phyloP scores from a whole-genome alignment of 2,329 filamentous ascomycete species.

The Pseudogymnoascus sp. region DNA sequence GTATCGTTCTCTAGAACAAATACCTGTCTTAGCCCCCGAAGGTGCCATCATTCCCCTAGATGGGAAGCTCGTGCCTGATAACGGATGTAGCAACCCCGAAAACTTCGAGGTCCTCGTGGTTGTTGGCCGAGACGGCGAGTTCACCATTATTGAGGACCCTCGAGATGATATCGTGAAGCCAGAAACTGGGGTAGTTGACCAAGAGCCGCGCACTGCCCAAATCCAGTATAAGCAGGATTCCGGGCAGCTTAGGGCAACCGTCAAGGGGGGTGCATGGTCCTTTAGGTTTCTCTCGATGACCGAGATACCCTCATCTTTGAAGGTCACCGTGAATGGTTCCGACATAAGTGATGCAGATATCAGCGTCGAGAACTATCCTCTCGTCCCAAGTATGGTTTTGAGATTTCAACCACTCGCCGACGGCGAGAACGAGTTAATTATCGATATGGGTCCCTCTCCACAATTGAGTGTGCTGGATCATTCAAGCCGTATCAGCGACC shows the following conservation, averaged over 20 bases:
- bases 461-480: not conserved
- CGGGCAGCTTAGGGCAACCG: not conserved
- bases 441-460: not conserved
- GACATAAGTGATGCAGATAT: conserved; percentile 3
- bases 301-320: not conserved
- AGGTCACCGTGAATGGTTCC: not conserved
- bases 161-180: not conserved
- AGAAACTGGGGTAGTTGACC: not conserved
- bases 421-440: not conserved
- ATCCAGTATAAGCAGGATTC: not conserved
- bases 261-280: not conserved
- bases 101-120: conserved; percentile 41
- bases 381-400: not conserved
- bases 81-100: conserved; percentile 39
- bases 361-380: not conserved
- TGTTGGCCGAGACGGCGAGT: conserved; percentile 38
- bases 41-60: conserved; percentile 53
- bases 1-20: conserved; percentile 39
- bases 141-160: conserved; percentile 41
- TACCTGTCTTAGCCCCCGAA: conserved; percentile 46
- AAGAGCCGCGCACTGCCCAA: not conserved
- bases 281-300: conserved; percentile 5
- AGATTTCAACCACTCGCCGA: not conserved
- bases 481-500: conserved; percentile 13
- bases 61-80: conserved; percentile 31